These are phyloP conservation scores for Lactifluus hygrophoroides DNA, from an alignment of 768 basidiomycete genomes.

Conservation along the genomic window DNA sequence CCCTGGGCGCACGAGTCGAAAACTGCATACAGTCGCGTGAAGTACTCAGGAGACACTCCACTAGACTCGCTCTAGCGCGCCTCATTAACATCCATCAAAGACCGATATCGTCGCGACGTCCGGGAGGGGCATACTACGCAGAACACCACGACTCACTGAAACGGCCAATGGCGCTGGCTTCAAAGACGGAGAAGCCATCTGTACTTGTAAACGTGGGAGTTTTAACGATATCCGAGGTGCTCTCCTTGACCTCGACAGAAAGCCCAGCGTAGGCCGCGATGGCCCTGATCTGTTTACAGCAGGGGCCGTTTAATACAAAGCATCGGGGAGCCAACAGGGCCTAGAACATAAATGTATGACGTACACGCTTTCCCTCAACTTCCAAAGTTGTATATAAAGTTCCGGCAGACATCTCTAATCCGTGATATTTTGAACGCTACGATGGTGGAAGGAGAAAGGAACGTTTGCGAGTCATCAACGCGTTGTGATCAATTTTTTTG, in stretches of 20 bases:
- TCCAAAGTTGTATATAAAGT: constrained; percentile 49
- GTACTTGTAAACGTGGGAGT: constrained; percentile 73
- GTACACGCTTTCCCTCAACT: constrained; percentile 40
- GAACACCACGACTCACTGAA: constrained; percentile 59
- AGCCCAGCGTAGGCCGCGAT: constrained; percentile 53
- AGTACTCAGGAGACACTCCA: neutral
- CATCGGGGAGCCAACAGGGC: too few relatives aligned
- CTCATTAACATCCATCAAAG: neutral
- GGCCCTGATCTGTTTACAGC: constrained; percentile 36
- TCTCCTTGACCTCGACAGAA: constrained; percentile 42
- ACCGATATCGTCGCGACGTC: neutral
- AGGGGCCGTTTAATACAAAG: neutral
- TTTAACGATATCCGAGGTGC: constrained; percentile 62
- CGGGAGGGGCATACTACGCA: neutral
- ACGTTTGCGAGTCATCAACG: constrained; percentile 13
- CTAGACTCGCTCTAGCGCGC: neutral
- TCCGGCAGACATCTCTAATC: constrained; percentile 46
- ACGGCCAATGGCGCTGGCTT: constrained; percentile 72
- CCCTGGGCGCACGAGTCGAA: neutral
- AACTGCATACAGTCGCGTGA: neutral
- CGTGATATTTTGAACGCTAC: constrained; percentile 9
- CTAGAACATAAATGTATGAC: constrained; percentile 23
- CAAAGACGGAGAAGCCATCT: constrained; percentile 74
- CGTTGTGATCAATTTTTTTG: constrained; percentile 10
- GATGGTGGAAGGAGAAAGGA: constrained; percentile 20